phyloP scores from a whole-genome alignment of 192 early-diverging fungal species.

The Kappamyces sp. region DNA sequence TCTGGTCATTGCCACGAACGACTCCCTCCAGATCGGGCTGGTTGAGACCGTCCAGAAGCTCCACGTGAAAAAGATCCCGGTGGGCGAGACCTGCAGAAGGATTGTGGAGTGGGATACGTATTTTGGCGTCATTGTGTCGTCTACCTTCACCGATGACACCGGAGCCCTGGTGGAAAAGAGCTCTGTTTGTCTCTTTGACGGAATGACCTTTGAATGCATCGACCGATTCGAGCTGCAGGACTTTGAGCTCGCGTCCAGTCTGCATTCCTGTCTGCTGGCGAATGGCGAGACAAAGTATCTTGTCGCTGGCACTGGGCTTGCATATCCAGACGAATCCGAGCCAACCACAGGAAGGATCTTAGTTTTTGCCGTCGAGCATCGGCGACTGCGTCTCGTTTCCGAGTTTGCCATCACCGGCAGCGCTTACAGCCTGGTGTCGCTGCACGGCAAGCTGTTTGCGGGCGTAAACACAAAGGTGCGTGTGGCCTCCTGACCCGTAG shows the following conservation, averaged over 20 bases:
- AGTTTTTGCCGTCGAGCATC: conserved; percentile 47
- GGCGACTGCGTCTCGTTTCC: conserved; percentile 46
- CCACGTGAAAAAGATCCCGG: conserved; percentile 63
- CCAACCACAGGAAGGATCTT: conserved; percentile 68
- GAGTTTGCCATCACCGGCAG: conserved; percentile 52
- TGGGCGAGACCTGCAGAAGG: conserved; percentile 65
- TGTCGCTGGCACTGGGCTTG: conserved; percentile 70
- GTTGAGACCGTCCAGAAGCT: conserved; percentile 81
- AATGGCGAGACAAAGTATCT: conserved; percentile 39
- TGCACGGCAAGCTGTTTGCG: conserved; percentile 61
- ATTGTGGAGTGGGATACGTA: conserved; percentile 56
- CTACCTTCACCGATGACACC: conserved; percentile 2
- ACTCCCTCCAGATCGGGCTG: conserved; percentile 59
- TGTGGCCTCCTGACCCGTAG: background rate
- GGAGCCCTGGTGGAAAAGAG: conserved; percentile 40
- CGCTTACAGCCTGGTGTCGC: conserved; percentile 54
- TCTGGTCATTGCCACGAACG: conserved; percentile 60
- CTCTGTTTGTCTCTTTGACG: conserved; percentile 63
- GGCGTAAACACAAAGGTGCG: conserved; percentile 56
- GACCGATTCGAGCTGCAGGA: conserved; percentile 35
- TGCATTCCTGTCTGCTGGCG: background rate
- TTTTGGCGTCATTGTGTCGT: conserved; percentile 38
- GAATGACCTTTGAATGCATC: conserved; percentile 59
- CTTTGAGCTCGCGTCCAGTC: conserved; percentile 26
- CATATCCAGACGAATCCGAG: conserved; percentile 53